Evolutionary conservation across 371 early-diverging fungal genomes (phyloP), one percentile per base, ranked within the genome.

Genomic region (Choanephora cucurbitarum): DNA sequence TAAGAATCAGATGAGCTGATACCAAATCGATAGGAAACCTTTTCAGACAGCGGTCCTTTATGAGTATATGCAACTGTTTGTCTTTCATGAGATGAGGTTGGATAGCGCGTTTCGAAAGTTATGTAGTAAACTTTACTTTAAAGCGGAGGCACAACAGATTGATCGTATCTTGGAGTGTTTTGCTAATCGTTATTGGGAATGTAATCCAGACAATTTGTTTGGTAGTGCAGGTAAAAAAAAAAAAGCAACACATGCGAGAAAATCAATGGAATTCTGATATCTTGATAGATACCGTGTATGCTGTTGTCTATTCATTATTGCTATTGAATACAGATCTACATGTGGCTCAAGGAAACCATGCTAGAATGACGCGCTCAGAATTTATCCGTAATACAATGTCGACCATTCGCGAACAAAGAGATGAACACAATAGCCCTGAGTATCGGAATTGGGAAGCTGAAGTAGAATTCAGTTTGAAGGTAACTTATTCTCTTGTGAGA

Each of bases 311-410:
- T 68, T 94, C 95, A 8, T 45, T 95, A 3, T 67, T 97, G 53
- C 64, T 97, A 46, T 81, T 97, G 18, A 96, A 96, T 66, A 97
- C 97, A 11, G 97, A 97, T 69, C 77, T 96, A 18, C 92, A 94
- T 58, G 82, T 91, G 42, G 93, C 92, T n/a, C 86, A 88, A 58
- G 79, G 79, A 17, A 84, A 81, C 22, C 82, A 81, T 15, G 79
- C 73, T 41, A 67, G 70, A 50, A 87, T 87, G 85, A 79, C 87
- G 18, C 69, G 79, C 5, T 69, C 80, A 2, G 85, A 83, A 17
- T 87, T 87, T 64, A 69, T 87, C 23, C 75, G 79, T 40, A 84
- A 87, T 47, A 84, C 85, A 10, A 71, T 85, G 71, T 65, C 74
- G 3, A 75, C 81, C 0, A 60, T 85, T 22, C 67, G 73, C 28